Evolutionary conservation across 1,284 basidiomycete species (phyloP), one percentile per base, ranked within the genome.

Genomic region (Tausonia pullulans): DNA sequence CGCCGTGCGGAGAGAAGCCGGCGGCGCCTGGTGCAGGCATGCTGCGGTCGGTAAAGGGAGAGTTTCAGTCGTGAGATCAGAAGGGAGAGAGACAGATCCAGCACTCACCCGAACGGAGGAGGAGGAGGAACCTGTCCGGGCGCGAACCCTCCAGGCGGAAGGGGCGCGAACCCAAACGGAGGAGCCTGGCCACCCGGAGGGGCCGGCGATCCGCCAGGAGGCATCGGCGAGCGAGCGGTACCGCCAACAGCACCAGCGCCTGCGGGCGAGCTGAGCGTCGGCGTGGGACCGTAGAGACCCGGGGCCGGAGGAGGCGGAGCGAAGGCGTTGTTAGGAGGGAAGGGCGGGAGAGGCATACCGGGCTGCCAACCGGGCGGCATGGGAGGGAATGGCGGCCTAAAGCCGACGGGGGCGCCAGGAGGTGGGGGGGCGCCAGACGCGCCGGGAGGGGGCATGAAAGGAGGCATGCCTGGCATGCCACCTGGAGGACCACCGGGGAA

Each of bases 331-430:
- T 27, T 60, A 70, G 74, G 73, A 6, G 74, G 75, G 67, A 81
- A 79, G 7, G 74, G 70, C 41, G 74, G 70, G 53, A 71, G 71
- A 51, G 71, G 69, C 62, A 70, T 71, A 64, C 79, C 67, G 60
- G 67, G 69, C 41, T 53, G 62, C 62, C 62, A 63, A 6, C 59
- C 55, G 48, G 60, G 60, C 39, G 64, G 64, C 48, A 61, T 39
- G 46, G 78, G 79, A 67, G 75, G 78, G 69, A 80, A 75, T 39
- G 73, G 73, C 14, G 73, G 76, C 11, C 50, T 58, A 16, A 69
- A 61, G 51, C 64, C 62, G 16, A 56, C 53, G 8, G 64, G 46
- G 27, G 27, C 27, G 27, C 27, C 27, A 27, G 58, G 62, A 27
- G 58, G 62, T 27, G 65, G 66, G 48, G 66, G 67, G 44, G 63